A percentile compares a stretch with the other conserved stretches of the same genome.
Evolutionary conservation across 257 asterid genomes (phyloP).

Genomic region (Dorcoceras hygrometricum): DNA sequence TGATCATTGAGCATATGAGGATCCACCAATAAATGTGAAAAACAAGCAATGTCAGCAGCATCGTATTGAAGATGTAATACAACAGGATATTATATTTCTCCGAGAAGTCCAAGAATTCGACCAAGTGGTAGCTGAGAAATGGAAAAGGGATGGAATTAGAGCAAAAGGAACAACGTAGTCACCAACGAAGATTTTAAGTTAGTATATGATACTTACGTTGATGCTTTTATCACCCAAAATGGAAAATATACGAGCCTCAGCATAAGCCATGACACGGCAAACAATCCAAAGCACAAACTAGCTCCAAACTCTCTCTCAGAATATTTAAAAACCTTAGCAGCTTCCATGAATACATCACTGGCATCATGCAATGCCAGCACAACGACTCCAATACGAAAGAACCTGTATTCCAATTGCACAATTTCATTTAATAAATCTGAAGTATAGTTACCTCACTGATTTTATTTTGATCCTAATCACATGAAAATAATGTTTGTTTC

Average conservation of each 20-base stretch:
- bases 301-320: constrained; percentile 84
- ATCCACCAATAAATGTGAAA: constrained; percentile 97
- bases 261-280: constrained; percentile 77
- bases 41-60: constrained; percentile 69
- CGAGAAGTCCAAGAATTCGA: constrained; percentile 48
- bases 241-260: constrained; percentile 90
- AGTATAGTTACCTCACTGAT: neutral
- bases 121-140: constrained; percentile 51
- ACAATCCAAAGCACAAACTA: constrained; percentile 72
- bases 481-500: neutral
- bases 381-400: constrained; percentile 75
- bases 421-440: neutral
- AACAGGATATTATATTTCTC: constrained; percentile 29
- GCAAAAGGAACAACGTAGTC: constrained; percentile 7
- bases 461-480: neutral
- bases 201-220: constrained; percentile 47
- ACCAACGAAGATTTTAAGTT: neutral
- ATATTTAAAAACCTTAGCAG: constrained; percentile 89
- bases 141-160: constrained; percentile 35
- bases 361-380: constrained; percentile 92
- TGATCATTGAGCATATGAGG: constrained; percentile 80
- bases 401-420: constrained; percentile 40
- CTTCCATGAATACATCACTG: constrained; percentile 91
- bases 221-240: constrained; percentile 50
- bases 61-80: constrained; percentile 81